Evolutionary conservation across 2,329 filamentous ascomycete species (phyloP).

Genomic region (Xylaria sp.): DNA sequence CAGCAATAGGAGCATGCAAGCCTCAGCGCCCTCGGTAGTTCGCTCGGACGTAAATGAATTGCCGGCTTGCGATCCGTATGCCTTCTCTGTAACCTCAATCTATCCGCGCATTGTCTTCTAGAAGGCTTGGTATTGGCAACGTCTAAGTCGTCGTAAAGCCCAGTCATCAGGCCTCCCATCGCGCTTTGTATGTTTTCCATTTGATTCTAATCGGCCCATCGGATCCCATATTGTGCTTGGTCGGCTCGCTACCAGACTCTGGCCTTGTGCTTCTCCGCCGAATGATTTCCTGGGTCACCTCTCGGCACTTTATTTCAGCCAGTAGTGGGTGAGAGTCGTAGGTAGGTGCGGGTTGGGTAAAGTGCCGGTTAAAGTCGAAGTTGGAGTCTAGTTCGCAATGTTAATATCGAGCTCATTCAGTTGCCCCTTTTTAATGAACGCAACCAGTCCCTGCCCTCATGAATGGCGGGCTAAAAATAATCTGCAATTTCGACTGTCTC

Average conservation of each 20-base stretch:
- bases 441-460: neutral
- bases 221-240: conserved; percentile 15
- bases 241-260: conserved; percentile 21
- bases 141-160: neutral
- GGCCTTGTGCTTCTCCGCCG: conserved; percentile 2
- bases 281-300: neutral
- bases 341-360: conserved; percentile 33
- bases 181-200: conserved; percentile 7
- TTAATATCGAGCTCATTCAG: conserved; percentile 20
- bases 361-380: conserved; percentile 30
- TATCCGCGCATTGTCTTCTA: neutral
- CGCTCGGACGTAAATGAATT: neutral
- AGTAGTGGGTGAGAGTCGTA: conserved; percentile 8
- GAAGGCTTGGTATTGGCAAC: neutral
- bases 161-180: conserved; percentile 6
- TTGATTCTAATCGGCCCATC: conserved; percentile 18
- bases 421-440: neutral
- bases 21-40: conserved; percentile 6
- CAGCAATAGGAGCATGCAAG: neutral
- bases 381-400: conserved; percentile 27
- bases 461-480: conserved; percentile 22
- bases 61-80: neutral
- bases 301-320: conserved; percentile 30
- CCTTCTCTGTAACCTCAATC: neutral
- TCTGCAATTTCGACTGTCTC: conserved; percentile 14